Evolutionary conservation across 305 asterid species (phyloP), one percentile per base, ranked within the genome.

Genomic region (Ajuga reptans): DNA sequence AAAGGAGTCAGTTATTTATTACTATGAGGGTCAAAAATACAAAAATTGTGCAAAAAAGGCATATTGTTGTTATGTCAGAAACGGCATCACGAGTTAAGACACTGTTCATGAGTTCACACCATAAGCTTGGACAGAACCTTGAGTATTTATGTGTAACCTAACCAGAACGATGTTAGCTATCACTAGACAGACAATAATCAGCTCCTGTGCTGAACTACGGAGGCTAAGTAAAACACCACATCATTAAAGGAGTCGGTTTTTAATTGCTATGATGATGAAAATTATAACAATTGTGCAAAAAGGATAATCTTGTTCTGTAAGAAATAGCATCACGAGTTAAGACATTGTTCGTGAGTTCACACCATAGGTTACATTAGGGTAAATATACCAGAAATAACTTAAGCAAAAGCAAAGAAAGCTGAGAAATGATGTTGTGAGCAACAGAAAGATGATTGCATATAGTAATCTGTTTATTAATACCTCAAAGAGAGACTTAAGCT

Each of bases 401-500:
- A 14, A 7, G 67, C 43, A 63, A 59, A 66, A 55, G 43, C 62
- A 43, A 15, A 15, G 18, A 33, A 49, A 10, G 43, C 12, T 17
- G 24, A 39, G 36, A 56, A 61, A 24, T 41, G 36, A n/a, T 49
- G 42, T 21, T 7, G 27, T 15, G 24, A 41, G 31, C 50, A 24
- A 47, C 67, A 45, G 55, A 64, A 17, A 51, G 50, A 72, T 62
- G 37, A 66, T 33, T 54, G 67, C 47, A 64, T 17, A 42, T 14
- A 58, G 63, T 67, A 64, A 65, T 61, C 53, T 37, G 8, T 37
- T 60, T 46, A 69, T 14, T 33, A 69, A 46, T 77, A 92, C 98
- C 97, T 88, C 98, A 79, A 92, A 92, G 59, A 92, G 96, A 72
- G 86, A 52, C 81, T 39, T 87, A 66, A 92, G 86, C 75, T 92